These are phyloP conservation scores for Ophiostoma montium DNA, from an alignment of 2,329 filamentous ascomycete genomes.

Conservation along the genomic window DNA sequence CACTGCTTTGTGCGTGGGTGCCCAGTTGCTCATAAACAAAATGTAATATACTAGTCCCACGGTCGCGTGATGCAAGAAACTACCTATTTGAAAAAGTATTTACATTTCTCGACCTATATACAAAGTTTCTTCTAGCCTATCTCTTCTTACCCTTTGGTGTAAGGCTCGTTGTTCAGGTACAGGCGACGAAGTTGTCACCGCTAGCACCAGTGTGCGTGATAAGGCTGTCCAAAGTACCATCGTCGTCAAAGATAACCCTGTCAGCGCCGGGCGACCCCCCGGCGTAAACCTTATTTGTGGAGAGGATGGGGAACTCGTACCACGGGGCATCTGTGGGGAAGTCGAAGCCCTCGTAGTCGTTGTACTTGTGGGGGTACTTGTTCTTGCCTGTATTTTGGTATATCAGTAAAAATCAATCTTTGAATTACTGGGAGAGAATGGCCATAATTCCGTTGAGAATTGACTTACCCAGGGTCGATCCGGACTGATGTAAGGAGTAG, in stretches of 20 bases:
- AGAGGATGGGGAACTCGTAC: constrained; percentile 31
- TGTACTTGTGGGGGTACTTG: constrained; percentile 29
- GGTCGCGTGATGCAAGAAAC: too few relatives aligned
- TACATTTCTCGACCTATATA: not conserved
- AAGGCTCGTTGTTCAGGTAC: constrained; percentile 16
- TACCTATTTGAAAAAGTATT: too few relatives aligned
- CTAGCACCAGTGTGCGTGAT: constrained; percentile 54
- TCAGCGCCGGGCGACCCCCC: constrained; percentile 47
- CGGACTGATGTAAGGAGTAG: constrained; percentile 19
- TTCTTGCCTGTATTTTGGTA: constrained; percentile 11
- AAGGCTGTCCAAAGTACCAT: constrained; percentile 38
- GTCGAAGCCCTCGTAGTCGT: constrained; percentile 28
- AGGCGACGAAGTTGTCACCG: constrained; percentile 49
- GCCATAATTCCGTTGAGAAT: too few relatives aligned
- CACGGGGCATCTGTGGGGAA: constrained; percentile 26
- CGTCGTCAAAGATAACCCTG: constrained; percentile 44
- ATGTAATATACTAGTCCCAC: too few relatives aligned
- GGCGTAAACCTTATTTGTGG: constrained; percentile 21
- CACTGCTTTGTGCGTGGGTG: too few relatives aligned
- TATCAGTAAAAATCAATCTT: not conserved
- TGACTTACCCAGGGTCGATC: constrained; percentile 15
- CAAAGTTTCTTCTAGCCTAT: not conserved
- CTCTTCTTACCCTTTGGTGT: too few relatives aligned
- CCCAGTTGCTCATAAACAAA: too few relatives aligned
- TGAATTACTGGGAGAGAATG: too few relatives aligned